These are phyloP conservation scores for Coemansia sp. DNA, from an alignment of 192 early-diverging fungal species.

Conservation along the genomic window DNA sequence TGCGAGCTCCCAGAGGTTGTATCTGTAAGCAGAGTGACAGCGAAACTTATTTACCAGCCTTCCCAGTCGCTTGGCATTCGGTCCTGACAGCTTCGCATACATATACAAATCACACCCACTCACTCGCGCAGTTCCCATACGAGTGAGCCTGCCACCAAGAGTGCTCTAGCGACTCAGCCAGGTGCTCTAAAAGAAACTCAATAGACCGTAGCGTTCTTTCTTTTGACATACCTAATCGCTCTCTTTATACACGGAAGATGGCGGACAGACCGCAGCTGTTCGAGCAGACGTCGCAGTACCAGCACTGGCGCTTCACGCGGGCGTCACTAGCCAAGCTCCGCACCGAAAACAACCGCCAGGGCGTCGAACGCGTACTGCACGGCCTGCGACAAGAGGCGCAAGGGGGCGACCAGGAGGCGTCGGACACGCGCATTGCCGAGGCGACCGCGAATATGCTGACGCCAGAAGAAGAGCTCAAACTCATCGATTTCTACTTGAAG, in stretches of 20 bases:
- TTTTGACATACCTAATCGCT: not conserved
- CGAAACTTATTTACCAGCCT: too few relatives aligned
- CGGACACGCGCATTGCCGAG: slow-evolving; percentile 35
- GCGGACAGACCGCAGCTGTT: slow-evolving; percentile 50
- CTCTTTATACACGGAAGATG: not conserved
- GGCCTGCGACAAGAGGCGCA: slow-evolving; percentile 59
- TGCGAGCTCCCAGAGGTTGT: too few relatives aligned
- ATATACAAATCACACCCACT: not conserved
- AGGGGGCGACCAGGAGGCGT: slow-evolving; percentile 19
- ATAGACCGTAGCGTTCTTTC: not conserved
- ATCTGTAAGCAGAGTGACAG: too few relatives aligned
- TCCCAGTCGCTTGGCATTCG: not conserved
- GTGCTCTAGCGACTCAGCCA: not conserved
- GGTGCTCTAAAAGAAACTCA: not conserved
- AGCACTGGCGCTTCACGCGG: slow-evolving; percentile 69
- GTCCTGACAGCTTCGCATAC: not conserved
- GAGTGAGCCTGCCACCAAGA: not conserved
- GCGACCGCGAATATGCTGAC: slow-evolving; percentile 45
- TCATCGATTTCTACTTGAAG: slow-evolving; percentile 44
- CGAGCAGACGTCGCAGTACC: slow-evolving; percentile 71
- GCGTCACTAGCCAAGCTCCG: slow-evolving; percentile 58
- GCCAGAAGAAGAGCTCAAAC: slow-evolving; percentile 41
- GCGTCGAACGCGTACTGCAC: slow-evolving; percentile 57
- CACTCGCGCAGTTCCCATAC: not conserved
- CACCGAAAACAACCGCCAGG: slow-evolving; percentile 55